Conservation (phyloP, 164 flowering plant species). For the Umbilicus rupestris region DNA sequence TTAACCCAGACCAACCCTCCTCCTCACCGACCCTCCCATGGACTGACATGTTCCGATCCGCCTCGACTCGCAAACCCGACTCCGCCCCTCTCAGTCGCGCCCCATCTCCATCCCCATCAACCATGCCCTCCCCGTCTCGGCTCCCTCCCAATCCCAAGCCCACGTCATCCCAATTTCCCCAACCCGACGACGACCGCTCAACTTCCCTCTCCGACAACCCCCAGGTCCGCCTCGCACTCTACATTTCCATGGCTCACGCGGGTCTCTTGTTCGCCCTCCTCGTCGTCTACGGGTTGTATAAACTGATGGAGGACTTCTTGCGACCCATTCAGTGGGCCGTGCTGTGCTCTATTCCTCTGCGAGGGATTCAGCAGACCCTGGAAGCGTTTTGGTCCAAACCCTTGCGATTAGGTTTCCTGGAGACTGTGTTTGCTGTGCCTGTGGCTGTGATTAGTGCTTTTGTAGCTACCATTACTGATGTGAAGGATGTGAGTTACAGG, state of each 20-base stretch:
- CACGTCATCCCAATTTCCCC: background rate
- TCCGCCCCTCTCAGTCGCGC: conserved; percentile 6
- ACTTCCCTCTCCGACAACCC: conserved; percentile 33
- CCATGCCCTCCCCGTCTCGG: background rate
- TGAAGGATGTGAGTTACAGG: conserved; percentile 28
- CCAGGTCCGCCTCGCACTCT: conserved; percentile 75
- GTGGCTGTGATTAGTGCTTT: conserved; percentile 51
- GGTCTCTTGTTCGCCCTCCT: conserved; percentile 57
- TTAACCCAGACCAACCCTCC: too few species aligned
- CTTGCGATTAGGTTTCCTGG: conserved; percentile 62
- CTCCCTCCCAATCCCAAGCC: background rate
- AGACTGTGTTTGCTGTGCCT: conserved; percentile 76
- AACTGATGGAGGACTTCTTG: conserved; percentile 59
- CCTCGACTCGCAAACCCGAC: conserved; percentile 6
- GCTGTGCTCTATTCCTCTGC: conserved; percentile 77
- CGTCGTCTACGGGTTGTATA: conserved; percentile 44
- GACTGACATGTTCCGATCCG: conserved; percentile 7
- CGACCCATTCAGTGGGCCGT: conserved; percentile 90
- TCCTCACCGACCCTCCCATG: background rate
- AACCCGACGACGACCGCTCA: background rate
- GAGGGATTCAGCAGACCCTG: conserved; percentile 73
- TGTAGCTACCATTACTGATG: conserved; percentile 49
- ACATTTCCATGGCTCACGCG: conserved; percentile 95
- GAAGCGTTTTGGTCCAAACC: conserved; percentile 83
- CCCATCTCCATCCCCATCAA: background rate